Conservation (phyloP, 495 filamentous ascomycete genomes). For the Astrothelium macrocarpum region DNA sequence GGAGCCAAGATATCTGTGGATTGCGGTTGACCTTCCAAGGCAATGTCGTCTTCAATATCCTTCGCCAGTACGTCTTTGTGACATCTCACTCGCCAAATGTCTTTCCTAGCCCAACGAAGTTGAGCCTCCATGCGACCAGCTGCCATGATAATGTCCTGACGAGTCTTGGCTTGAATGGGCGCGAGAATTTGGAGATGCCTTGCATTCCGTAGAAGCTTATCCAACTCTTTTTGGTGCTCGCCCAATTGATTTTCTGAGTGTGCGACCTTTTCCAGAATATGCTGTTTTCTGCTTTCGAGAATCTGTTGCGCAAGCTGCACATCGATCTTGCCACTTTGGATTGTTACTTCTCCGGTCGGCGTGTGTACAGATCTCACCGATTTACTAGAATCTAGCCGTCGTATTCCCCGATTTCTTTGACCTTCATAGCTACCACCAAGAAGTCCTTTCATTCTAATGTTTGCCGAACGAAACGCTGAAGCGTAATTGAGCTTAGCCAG, state of each 20-base stretch:
- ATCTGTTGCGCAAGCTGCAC: constrained; percentile 75
- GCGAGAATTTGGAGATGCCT: constrained; percentile 82
- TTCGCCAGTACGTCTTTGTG: constrained; percentile 78
- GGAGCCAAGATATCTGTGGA: constrained; percentile 29
- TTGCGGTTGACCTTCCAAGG: constrained; percentile 19
- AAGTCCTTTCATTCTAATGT: constrained; percentile 82
- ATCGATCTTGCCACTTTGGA: constrained; percentile 60
- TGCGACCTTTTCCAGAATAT: constrained; percentile 72
- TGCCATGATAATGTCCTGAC: constrained; percentile 75
- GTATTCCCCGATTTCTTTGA: constrained; percentile 61
- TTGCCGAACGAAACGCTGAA: constrained; percentile 81
- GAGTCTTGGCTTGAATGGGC: constrained; percentile 74
- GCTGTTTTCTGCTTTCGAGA: constrained; percentile 62
- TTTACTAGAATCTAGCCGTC: constrained; percentile 51
- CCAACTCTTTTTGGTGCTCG: constrained; percentile 62
- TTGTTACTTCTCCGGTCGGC: constrained; percentile 58
- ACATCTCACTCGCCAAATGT: constrained; percentile 86
- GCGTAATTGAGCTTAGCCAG: constrained; percentile 93
- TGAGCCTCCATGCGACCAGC: constrained; percentile 81
- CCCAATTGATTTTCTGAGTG: constrained; percentile 76
- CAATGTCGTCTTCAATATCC: constrained; percentile 69
- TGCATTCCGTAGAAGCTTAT: constrained; percentile 78
- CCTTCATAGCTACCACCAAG: constrained; percentile 80
- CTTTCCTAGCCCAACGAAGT: constrained; percentile 83
- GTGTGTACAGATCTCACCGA: constrained; percentile 54